These are phyloP conservation scores for Fragilariopsis cylindrus DNA, from an alignment of 108 stramenopile genomes.

Conservation along the genomic window DNA sequence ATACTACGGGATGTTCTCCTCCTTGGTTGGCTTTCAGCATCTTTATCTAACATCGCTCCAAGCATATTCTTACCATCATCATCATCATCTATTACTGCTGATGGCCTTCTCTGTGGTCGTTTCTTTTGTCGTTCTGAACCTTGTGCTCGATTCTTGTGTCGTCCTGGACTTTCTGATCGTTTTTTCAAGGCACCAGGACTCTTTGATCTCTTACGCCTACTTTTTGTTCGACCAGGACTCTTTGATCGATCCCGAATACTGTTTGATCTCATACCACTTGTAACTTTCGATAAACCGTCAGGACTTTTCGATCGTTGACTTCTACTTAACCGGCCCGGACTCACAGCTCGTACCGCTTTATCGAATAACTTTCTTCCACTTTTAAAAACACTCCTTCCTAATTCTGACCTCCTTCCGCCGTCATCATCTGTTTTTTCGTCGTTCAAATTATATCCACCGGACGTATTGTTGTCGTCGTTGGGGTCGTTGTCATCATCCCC, in stretches of 20 bases:
- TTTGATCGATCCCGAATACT: constrained; percentile 3
- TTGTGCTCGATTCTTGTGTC: constrained; percentile 18
- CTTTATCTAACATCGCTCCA: constrained; percentile 14
- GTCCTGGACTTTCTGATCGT: constrained; percentile 8
- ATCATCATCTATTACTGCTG: not conserved
- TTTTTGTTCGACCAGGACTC: not conserved
- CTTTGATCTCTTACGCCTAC: constrained; percentile 2
- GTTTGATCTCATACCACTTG: constrained; percentile 1
- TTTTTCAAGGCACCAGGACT: constrained; percentile 11
- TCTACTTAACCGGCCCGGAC: not conserved
- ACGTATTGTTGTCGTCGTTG: not conserved
- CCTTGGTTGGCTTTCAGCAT: constrained; percentile 7
- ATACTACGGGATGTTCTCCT: constrained; percentile 25
- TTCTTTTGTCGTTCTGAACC: constrained; percentile 13
- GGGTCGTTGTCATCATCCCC: not conserved
- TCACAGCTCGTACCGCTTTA: not conserved
- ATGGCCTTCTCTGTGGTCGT: not conserved
- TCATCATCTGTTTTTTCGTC: not conserved
- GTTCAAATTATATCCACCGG: constrained; percentile 6
- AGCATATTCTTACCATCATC: not conserved
- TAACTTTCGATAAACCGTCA: not conserved
- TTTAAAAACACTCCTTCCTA: not conserved
- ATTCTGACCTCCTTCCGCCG: not conserved
- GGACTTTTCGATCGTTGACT: constrained; percentile 5
- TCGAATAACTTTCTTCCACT: constrained; percentile 5